Conservation (phyloP, 306 rosid species). For the Oxytropis ochrocephala region DNA sequence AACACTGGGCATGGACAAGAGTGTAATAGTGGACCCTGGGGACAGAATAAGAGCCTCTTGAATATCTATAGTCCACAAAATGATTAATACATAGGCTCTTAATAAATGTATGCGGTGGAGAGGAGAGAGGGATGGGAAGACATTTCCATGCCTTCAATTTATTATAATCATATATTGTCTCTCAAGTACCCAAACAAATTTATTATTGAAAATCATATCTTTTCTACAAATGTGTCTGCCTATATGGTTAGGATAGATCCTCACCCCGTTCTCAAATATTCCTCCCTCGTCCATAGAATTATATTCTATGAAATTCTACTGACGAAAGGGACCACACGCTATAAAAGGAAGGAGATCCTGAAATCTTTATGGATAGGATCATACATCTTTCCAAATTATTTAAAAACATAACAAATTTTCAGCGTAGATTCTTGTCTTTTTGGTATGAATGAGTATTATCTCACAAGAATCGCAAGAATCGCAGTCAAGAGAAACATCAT, state of each 20-base stretch:
- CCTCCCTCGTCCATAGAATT: too few relatives aligned
- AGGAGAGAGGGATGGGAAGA: constrained; percentile 22
- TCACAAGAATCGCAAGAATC: too few relatives aligned
- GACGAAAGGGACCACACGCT: too few relatives aligned
- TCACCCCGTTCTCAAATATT: background rate
- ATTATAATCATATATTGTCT: constrained; percentile 24
- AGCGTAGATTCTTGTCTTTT: constrained; percentile 14
- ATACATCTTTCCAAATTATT: background rate
- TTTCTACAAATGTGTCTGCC: constrained; percentile 7
- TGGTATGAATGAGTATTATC: too few relatives aligned
- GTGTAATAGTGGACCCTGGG: constrained; percentile 42
- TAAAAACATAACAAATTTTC: background rate
- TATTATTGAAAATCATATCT: background rate
- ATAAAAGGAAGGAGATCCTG: background rate
- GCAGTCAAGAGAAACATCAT: too few relatives aligned
- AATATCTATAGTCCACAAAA: constrained; percentile 27
- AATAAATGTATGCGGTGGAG: background rate
- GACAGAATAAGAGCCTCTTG: constrained; percentile 32
- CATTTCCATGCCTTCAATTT: constrained; percentile 33
- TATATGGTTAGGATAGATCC: constrained; percentile 5
- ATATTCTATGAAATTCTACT: too few relatives aligned
- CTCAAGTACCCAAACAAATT: background rate
- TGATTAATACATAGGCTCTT: constrained; percentile 10
- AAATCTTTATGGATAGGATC: background rate
- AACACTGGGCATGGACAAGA: constrained; percentile 21